Base-by-base conservation (phyloP, 495 filamentous ascomycete species). In the Lepidopterella palustris region DNA sequence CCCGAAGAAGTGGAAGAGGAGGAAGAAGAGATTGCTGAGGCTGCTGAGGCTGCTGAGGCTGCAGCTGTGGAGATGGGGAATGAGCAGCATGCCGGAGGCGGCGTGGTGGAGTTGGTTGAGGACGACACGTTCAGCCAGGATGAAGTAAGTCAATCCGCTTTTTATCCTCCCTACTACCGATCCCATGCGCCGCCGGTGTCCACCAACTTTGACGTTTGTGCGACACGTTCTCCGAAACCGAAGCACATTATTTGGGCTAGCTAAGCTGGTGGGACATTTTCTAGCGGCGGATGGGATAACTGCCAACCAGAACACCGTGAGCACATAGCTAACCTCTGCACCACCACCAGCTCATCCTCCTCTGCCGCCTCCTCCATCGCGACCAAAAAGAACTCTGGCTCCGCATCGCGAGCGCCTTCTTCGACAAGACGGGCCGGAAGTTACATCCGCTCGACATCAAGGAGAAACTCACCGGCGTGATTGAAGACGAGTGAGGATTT, bases 381-480 rank as follows among this genome's bases (percentile, higher is more conserved):
- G 70, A 73, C 40, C 55, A 66, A 26, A 48, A 55, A 6, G 15
- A 58, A 45, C 23, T 56, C n/a, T 73, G 72, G 70, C 24, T 57
- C 20, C 50, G 71, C 5, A 48, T 73, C 20, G 60, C 66, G 9
- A 55, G 45, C 23, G 27, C 27, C 21, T 73, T 74, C 57, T 60
- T 45, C 45, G 67, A 73, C 29, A 65, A 62, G 58, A 73, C 71
- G 11, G 71, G 70, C 10, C 58, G 70, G 20, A 27, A 59, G 15
- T 47, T 73, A 15, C 63, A 70, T 51, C 59, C 65, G 47, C 57
- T 67, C 3, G 65, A 68, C 50, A 59, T 74, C 28, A 39, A 63
- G 53, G 67, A 70, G 57, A 72, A 69, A 62, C 59, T 74, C 35
- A 54, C 52, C 1, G 52, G 52, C n/a, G 28, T 53, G 35, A 10